A percentile compares a stretch with the other conserved stretches of the same genome.
Evolutionary conservation across 176 grass and related monocot species (phyloP).

Genomic region (Themeda triandra): DNA sequence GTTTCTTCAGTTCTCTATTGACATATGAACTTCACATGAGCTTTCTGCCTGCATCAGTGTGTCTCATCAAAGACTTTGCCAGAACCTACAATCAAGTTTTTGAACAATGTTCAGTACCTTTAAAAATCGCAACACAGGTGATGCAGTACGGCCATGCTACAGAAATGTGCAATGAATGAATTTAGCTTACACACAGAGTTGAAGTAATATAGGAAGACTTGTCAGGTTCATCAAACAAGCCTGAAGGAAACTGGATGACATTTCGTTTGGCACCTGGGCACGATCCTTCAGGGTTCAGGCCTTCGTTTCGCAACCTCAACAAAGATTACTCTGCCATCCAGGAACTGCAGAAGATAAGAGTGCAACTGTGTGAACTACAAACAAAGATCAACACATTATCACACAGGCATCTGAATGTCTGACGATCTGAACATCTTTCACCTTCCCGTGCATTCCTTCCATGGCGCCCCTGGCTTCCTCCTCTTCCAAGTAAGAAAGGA

Average conservation of each 20-base stretch:
- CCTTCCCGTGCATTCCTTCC: conserved; percentile 83
- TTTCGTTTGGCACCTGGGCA: conserved; percentile 8
- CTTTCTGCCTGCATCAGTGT: not conserved
- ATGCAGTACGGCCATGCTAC: not conserved
- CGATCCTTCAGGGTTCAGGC: conserved; percentile 8
- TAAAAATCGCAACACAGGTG: not conserved
- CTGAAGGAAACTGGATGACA: not conserved
- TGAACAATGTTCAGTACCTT: not conserved
- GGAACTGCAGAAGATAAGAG: conserved; percentile 44
- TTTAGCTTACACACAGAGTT: not conserved
- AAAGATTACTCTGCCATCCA: conserved; percentile 82
- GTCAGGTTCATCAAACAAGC: not conserved
- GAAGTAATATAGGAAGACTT: not conserved
- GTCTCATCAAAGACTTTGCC: not conserved
- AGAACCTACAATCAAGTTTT: not conserved
- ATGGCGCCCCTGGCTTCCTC: conserved; percentile 60
- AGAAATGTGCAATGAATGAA: not conserved
- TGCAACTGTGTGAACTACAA: not conserved
- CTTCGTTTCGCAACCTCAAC: conserved; percentile 60
- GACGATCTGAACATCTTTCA: conserved; percentile 15
- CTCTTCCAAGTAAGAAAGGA: conserved; percentile 52
- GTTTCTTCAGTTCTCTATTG: not conserved
- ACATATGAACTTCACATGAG: not conserved
- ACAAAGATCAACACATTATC: not conserved
- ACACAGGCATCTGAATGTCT: not conserved